Percentiles rank a stretch among this genome's conserved stretches.
phyloP scores from a whole-genome alignment of 805 yeast species.

The Pichia phayaonensis region DNA sequence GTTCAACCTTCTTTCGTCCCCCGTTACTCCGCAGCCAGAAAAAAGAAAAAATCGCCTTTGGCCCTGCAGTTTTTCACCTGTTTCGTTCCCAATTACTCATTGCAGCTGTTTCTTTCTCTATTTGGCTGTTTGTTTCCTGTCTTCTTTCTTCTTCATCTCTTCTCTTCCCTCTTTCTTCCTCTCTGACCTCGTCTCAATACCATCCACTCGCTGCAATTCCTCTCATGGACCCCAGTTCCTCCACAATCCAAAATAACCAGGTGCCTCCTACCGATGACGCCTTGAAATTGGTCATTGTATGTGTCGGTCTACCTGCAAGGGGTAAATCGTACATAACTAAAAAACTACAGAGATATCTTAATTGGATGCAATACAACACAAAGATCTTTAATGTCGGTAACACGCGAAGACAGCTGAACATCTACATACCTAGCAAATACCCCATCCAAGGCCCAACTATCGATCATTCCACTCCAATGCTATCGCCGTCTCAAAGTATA shows the following conservation, averaged over 20 bases:
- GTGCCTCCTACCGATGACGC: slow-evolving; percentile 8
- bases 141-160: too few species aligned
- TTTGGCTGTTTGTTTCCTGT: too few species aligned
- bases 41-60: too few species aligned
- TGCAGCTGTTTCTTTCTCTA: too few species aligned
- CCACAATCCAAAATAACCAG: background rate
- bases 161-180: background rate
- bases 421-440: slow-evolving; percentile 30
- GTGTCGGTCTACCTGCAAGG: slow-evolving; percentile 73
- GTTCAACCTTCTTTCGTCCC: too few species aligned
- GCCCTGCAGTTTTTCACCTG: too few species aligned
- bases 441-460: slow-evolving; percentile 31
- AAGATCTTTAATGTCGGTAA: slow-evolving; percentile 70
- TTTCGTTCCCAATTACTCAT: too few species aligned
- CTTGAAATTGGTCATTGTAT: slow-evolving; percentile 52
- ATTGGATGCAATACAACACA: slow-evolving; percentile 54
- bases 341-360: slow-evolving; percentile 51
- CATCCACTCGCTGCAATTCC: too few species aligned
- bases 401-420: slow-evolving; percentile 51
- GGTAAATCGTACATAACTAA: slow-evolving; percentile 71
- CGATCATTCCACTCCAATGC: slow-evolving; percentile 7
- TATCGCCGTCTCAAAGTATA: background rate
- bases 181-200: too few species aligned
- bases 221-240: background rate
- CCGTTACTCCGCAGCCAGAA: too few species aligned